Evolutionary conservation across 805 yeast genomes (phyloP).

Genomic region (Scheffersomyces ergatensis): DNA sequence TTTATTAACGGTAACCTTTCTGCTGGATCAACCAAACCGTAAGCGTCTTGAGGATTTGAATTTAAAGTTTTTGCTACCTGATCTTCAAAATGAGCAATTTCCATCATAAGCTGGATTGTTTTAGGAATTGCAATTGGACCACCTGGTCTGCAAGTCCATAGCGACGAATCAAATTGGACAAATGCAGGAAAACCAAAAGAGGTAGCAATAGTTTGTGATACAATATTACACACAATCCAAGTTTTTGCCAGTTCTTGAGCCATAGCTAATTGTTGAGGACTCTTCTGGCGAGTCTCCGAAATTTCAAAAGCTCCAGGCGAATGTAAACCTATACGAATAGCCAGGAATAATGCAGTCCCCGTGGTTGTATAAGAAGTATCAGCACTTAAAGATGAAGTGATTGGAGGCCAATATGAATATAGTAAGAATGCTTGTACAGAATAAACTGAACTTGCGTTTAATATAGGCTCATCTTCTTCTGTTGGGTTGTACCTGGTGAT

Average conservation of each 20-base stretch:
- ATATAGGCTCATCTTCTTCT: conserved; percentile 74
- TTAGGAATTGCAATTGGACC: conserved; percentile 48
- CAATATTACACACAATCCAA: conserved; percentile 92
- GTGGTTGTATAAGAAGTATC: conserved; percentile 95
- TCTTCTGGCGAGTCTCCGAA: conserved; percentile 47
- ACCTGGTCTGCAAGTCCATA: conserved; percentile 50
- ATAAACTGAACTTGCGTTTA: conserved; percentile 87
- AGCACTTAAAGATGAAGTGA: conserved; percentile 90
- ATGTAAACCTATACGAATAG: conserved; percentile 87
- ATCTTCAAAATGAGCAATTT: conserved; percentile 81
- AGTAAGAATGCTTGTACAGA: conserved; percentile 90
- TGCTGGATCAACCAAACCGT: conserved; percentile 62
- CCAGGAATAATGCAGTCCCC: conserved; percentile 90
- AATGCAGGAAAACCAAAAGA: conserved; percentile 95
- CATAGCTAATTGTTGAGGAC: conserved; percentile 43
- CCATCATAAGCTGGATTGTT: conserved; percentile 72
- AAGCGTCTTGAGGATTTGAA: conserved; percentile 62
- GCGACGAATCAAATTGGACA: conserved; percentile 76
- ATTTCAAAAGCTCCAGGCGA: conserved; percentile 38
- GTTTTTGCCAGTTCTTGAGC: conserved; percentile 80
- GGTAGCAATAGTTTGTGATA: conserved; percentile 85
- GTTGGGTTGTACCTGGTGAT: conserved; percentile 80
- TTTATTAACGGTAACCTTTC: conserved; percentile 76
- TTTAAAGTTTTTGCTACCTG: conserved; percentile 78
- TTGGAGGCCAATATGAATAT: conserved; percentile 94